A percentile compares a stretch with the other conserved stretches of the same genome.
phyloP scores from a whole-genome alignment of 768 basidiomycete genomes.

The Boletus vinaceobasis region DNA sequence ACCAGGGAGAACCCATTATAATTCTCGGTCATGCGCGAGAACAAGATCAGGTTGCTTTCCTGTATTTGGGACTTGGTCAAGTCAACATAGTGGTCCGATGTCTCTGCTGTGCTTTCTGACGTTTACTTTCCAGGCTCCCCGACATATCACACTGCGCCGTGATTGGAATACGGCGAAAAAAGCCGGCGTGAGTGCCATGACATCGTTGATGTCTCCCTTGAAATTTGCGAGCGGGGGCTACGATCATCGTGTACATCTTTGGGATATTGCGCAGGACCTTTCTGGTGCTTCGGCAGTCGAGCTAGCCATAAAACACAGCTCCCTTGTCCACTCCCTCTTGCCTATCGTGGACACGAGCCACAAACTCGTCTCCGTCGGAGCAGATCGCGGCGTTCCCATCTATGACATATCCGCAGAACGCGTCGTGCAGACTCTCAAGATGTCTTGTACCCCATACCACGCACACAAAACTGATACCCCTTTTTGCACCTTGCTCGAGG shows the following conservation, averaged over 20 bases:
- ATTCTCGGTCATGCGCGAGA: conserved; percentile 41
- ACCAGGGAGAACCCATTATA: conserved; percentile 23
- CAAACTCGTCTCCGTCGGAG: conserved; percentile 46
- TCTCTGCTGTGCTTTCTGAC: conserved; percentile 2
- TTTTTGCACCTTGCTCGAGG: conserved; percentile 45
- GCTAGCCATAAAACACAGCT: conserved; percentile 41
- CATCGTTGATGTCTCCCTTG: conserved; percentile 38
- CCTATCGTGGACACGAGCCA: conserved; percentile 42
- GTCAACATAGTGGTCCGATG: conserved; percentile 19
- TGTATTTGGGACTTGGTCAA: conserved; percentile 13
- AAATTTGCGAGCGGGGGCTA: conserved; percentile 50
- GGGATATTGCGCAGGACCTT: conserved; percentile 38
- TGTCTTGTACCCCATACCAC: conserved; percentile 44
- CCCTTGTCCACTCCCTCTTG: conserved; percentile 43
- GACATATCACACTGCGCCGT: conserved; percentile 17
- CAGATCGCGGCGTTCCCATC: conserved; percentile 43
- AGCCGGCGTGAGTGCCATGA: conserved; percentile 41
- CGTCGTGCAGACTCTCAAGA: conserved; percentile 37
- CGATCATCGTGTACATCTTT: conserved; percentile 47
- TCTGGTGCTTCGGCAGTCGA: conserved; percentile 29
- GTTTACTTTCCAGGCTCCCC: conserved; percentile 4
- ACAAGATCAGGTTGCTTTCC: conserved; percentile 31
- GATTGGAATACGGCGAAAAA: conserved; percentile 37
- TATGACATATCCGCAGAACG: conserved; percentile 49
- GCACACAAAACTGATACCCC: conserved; percentile 36